phyloP scores from a whole-genome alignment of 1,284 basidiomycete species.

The Ceratorhiza oryzae-sativae region DNA sequence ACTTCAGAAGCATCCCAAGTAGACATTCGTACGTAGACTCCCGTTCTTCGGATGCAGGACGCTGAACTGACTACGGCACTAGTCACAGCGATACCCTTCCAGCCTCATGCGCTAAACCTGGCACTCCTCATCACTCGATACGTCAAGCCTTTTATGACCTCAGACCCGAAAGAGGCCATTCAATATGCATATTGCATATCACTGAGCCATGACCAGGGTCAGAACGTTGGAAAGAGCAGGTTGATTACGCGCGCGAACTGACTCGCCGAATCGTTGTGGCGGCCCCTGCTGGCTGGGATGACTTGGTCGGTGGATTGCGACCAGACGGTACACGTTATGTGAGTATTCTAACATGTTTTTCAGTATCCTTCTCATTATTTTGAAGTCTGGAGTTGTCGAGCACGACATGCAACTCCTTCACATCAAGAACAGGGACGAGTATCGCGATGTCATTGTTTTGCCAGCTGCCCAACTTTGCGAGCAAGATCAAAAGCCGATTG shows the following conservation, averaged over 20 bases:
- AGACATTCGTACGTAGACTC: constrained; percentile 71
- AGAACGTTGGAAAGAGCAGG: constrained; percentile 79
- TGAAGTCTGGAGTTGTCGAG: constrained; percentile 85
- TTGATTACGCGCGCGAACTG: constrained; percentile 85
- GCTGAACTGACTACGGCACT: constrained; percentile 39
- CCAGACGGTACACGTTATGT: constrained; percentile 89
- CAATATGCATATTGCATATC: constrained; percentile 95
- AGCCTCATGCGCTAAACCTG: constrained; percentile 78
- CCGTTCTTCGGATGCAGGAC: background rate
- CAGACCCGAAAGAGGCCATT: constrained; percentile 91
- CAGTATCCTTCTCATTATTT: constrained; percentile 4
- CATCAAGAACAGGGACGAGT: constrained; percentile 73
- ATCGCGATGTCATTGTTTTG: constrained; percentile 87
- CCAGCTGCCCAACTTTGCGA: constrained; percentile 77
- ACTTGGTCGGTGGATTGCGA: constrained; percentile 89
- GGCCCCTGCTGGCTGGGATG: constrained; percentile 85
- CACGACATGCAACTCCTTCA: constrained; percentile 80
- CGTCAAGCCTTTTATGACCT: constrained; percentile 86
- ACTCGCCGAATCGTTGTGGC: constrained; percentile 88
- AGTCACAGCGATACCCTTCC: constrained; percentile 71
- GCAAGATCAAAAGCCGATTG: constrained; percentile 69
- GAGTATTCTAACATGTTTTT: constrained; percentile 50
- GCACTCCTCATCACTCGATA: constrained; percentile 92
- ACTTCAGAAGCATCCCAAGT: constrained; percentile 79
- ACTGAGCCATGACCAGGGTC: constrained; percentile 77